Evolutionary conservation across 2,329 filamentous ascomycete genomes (phyloP), one percentile per base, ranked within the genome.

Genomic region (Diaporthe sp.): DNA sequence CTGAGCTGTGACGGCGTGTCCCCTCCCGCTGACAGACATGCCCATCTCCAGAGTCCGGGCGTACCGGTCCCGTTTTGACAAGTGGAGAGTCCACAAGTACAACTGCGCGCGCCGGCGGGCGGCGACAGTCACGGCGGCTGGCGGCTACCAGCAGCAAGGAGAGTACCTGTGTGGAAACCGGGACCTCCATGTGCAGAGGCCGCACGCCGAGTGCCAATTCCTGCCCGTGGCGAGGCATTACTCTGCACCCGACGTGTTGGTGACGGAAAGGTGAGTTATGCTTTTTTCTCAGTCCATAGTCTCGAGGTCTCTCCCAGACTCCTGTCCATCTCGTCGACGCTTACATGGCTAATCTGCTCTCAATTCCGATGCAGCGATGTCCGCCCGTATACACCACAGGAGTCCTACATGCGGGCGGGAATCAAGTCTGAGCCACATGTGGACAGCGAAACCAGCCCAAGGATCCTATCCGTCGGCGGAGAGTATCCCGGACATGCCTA

Each of bases 1-100:
- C 12, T 9, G 7, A 15, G 6, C 5, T 17, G 20, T 20, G 10
- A 10, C 42, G 47, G 9, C 72, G n/a, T 10, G 34, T 15, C 34
- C 75, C 57, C 65, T 75, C 55, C 61, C 65, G n/a, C 63, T 71
- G 28, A 63, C 58, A 72, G 55, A 80, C 9, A 80, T 25, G 72
- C 44, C 39, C 9, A 28, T 31, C 9, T n/a, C 47, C 39, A 83
- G 82, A 22, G 84, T 82, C n/a, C 86, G 88, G 71, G 87, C 88
- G 3, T 90, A 89, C 78, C 83, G 87, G 28, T 86, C 87, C n/a
- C 83, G 86, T 51, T 84, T 90, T 76, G 83, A 86, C 34, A 83
- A 80, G 75, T 89, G 88, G 88, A 78, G 82, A 5, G 78, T 88
- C 57, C 80, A 81, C 78, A 90, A 90, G 79, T 89, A 90, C 80